A percentile compares a stretch with the other conserved stretches of the same genome.
Evolutionary conservation across 768 basidiomycete genomes (phyloP).

Genomic region (Mycena latifolia): DNA sequence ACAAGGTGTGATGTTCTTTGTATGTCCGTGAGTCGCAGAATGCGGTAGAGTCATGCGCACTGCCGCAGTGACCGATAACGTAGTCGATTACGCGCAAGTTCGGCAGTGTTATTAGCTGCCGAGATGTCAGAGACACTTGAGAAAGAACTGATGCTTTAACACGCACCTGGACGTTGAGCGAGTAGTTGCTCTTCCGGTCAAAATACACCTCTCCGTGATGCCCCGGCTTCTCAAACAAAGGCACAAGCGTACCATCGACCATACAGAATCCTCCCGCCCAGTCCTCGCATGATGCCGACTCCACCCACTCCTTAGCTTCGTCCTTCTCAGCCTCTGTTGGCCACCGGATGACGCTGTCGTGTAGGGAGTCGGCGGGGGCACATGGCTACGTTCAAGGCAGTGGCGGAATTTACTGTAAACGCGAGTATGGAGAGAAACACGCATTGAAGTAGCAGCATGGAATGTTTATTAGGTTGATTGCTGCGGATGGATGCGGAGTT

Average conservation of each 20-base stretch:
- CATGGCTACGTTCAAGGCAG: too few species aligned
- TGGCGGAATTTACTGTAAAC: too few species aligned
- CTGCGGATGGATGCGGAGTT: too few species aligned
- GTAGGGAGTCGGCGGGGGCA: too few species aligned
- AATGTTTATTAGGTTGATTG: too few species aligned
- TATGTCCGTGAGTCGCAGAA: slow-evolving; percentile 36
- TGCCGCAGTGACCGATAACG: slow-evolving; percentile 42
- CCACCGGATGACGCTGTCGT: slow-evolving; percentile 36
- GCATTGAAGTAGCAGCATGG: too few species aligned
- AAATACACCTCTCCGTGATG: slow-evolving; percentile 28
- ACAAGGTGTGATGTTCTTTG: slow-evolving; percentile 24
- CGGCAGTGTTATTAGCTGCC: slow-evolving; percentile 39
- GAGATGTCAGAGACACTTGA: background rate
- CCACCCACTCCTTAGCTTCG: slow-evolving; percentile 40
- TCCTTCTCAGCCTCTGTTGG: slow-evolving; percentile 38
- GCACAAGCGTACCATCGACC: slow-evolving; percentile 43
- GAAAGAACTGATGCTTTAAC: background rate
- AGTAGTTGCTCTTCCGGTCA: slow-evolving; percentile 42
- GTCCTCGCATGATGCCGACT: slow-evolving; percentile 32
- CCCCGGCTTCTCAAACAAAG: slow-evolving; percentile 44
- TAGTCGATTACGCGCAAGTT: slow-evolving; percentile 4
- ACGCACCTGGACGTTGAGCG: slow-evolving; percentile 46
- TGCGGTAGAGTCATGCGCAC: slow-evolving; percentile 43
- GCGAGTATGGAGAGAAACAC: too few species aligned
- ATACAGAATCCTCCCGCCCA: slow-evolving; percentile 48